Conservation (phyloP, 768 basidiomycete genomes). For the Dentipellis fragilis region DNA sequence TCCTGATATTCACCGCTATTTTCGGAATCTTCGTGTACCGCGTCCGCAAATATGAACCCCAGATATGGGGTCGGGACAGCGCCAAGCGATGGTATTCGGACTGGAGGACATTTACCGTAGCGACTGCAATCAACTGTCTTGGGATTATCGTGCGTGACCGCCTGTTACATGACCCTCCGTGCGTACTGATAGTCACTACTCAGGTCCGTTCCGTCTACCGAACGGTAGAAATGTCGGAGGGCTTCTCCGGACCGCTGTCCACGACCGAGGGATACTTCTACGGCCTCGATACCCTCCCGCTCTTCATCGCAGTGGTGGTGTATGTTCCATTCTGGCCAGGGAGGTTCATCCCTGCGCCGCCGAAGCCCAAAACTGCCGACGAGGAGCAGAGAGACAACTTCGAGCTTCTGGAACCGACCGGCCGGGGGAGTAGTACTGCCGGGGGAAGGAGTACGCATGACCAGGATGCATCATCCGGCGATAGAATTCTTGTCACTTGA, state of each 20-base stretch:
- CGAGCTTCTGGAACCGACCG: no score
- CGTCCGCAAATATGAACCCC: slow-evolving; percentile 30
- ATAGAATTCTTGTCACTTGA: no score
- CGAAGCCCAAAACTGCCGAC: not conserved
- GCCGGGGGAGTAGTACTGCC: no score
- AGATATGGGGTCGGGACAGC: slow-evolving; percentile 31
- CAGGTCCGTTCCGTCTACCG: slow-evolving; percentile 60
- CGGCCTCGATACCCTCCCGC: slow-evolving; percentile 54
- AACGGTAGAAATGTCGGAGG: slow-evolving; percentile 46
- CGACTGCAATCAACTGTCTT: slow-evolving; percentile 43
- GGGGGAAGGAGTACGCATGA: no score
- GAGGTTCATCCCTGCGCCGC: slow-evolving; percentile 22
- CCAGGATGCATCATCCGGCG: no score
- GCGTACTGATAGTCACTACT: no score
- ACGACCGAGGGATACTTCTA: slow-evolving; percentile 58
- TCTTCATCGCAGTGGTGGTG: slow-evolving; percentile 46
- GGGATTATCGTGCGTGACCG: slow-evolving; percentile 46
- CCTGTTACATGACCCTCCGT: no score
- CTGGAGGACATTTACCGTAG: slow-evolving; percentile 47
- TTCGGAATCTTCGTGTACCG: slow-evolving; percentile 26
- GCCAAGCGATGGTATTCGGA: slow-evolving; percentile 36
- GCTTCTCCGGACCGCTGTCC: slow-evolving; percentile 45
- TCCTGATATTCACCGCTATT: slow-evolving; percentile 25
- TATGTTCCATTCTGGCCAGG: slow-evolving; percentile 63
- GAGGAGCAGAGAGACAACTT: not conserved